phyloP scores from a whole-genome alignment of 1,139 yeast species.

The Saccharomyces hybrid region DNA sequence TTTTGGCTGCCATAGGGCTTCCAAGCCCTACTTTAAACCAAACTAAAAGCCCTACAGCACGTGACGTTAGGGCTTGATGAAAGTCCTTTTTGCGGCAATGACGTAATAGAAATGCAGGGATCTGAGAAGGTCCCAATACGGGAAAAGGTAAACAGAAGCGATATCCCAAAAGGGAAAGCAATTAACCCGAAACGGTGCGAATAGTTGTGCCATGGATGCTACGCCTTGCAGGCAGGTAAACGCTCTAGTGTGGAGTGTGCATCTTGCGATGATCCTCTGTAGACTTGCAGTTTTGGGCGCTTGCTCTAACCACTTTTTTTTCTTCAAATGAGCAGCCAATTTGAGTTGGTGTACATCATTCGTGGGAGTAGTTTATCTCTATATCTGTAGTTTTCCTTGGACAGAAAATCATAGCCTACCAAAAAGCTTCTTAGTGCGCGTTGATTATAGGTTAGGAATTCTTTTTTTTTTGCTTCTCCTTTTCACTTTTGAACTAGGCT shows the following conservation, averaged over 20 bases:
- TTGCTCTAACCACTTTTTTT: neutral
- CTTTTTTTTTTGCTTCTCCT: neutral
- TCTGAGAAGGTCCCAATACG: neutral
- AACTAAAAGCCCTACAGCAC: neutral
- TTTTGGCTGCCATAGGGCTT: neutral
- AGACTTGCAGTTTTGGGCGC: neutral
- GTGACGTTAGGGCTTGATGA: neutral
- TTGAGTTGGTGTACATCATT: neutral
- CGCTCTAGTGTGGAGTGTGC: neutral
- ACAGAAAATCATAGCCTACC: no score
- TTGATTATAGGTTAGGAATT: neutral
- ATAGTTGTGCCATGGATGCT: neutral
- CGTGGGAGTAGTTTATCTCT: no score
- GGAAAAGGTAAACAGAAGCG: neutral
- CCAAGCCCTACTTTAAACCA: neutral
- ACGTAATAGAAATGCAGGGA: neutral
- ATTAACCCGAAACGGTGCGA: neutral
- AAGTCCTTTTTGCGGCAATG: neutral
- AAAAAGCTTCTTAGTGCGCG: neutral
- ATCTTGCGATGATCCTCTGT: neutral
- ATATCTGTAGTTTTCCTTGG: no score
- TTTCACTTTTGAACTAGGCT: neutral
- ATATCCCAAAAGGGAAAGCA: neutral
- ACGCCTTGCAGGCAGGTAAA: neutral
- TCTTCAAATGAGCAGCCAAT: neutral